These are phyloP conservation scores for Apiosordaria backusii DNA, from an alignment of 495 filamentous ascomycete genomes.

Conservation along the genomic window DNA sequence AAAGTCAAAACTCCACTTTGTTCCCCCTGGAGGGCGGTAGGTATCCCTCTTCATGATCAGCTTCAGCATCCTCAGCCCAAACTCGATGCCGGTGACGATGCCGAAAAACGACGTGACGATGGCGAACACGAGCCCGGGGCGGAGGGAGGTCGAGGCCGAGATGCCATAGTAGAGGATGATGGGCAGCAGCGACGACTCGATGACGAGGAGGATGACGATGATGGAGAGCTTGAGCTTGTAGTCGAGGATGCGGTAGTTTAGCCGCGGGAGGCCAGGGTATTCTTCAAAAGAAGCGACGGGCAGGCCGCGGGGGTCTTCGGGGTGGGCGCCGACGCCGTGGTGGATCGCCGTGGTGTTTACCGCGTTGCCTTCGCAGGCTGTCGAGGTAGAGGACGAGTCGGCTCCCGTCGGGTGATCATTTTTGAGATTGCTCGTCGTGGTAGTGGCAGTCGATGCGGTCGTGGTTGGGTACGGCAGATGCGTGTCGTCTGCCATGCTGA, in stretches of 20 bases:
- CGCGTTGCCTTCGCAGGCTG: not conserved
- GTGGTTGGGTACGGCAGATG: not conserved
- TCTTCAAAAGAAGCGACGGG: slow-evolving; percentile 2
- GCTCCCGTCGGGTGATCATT: not conserved
- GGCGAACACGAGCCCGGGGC: slow-evolving; percentile 46
- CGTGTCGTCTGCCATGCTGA: not conserved
- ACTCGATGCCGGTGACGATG: slow-evolving; percentile 47
- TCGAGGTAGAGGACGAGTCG: not conserved
- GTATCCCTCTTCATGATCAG: slow-evolving; percentile 39
- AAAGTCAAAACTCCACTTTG: slow-evolving; percentile 46
- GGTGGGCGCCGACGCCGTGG: not conserved
- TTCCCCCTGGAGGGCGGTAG: slow-evolving; percentile 44
- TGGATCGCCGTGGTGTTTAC: not conserved
- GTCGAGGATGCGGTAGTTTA: slow-evolving; percentile 43
- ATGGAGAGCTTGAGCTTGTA: slow-evolving; percentile 44
- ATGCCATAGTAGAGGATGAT: slow-evolving; percentile 48
- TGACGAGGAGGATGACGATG: slow-evolving; percentile 38
- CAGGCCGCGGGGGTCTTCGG: slow-evolving; percentile 1
- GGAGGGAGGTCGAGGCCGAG: slow-evolving; percentile 36
- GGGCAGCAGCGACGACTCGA: slow-evolving; percentile 45
- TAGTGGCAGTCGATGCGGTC: not conserved
- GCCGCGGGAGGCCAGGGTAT: slow-evolving; percentile 36
- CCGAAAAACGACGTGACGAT: slow-evolving; percentile 52
- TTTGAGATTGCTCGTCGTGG: not conserved
- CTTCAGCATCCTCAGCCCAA: slow-evolving; percentile 43